Evolutionary conservation across 345 rosid genomes (phyloP).

Genomic region (Gossypium australe): DNA sequence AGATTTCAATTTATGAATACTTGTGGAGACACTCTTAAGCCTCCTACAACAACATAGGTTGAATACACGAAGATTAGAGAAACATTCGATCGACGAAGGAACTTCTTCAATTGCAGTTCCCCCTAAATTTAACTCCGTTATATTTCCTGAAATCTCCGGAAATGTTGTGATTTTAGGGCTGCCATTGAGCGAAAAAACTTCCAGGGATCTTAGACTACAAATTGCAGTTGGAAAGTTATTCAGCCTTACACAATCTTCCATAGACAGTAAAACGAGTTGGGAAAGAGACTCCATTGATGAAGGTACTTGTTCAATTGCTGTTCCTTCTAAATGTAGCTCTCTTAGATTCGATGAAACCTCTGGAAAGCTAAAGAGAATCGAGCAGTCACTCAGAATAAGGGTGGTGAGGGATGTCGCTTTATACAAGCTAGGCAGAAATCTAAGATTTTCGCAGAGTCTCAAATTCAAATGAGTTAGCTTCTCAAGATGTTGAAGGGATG

Average conservation of each 20-base stretch:
- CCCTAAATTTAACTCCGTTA: background rate
- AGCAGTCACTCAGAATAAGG: slow-evolving; percentile 20
- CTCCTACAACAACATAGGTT: slow-evolving; percentile 22
- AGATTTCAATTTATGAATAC: slow-evolving; percentile 24
- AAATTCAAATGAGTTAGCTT: background rate
- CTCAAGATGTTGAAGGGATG: background rate
- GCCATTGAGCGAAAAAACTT: background rate
- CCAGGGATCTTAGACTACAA: background rate
- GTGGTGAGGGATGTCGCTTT: background rate
- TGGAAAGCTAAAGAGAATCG: slow-evolving; percentile 20
- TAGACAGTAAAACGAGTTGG: background rate
- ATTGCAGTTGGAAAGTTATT: background rate
- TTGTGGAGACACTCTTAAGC: slow-evolving; percentile 16
- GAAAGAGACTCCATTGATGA: slow-evolving; percentile 14
- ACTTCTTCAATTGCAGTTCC: slow-evolving; percentile 1
- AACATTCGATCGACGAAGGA: background rate
- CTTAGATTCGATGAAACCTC: slow-evolving; percentile 19
- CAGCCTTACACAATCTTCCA: background rate
- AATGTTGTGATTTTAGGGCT: background rate
- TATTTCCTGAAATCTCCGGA: background rate
- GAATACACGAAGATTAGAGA: slow-evolving; percentile 15
- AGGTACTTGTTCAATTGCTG: slow-evolving; percentile 28
- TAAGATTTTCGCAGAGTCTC: background rate
- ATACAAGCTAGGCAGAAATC: slow-evolving; percentile 8
- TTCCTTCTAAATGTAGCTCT: slow-evolving; percentile 13